Percentiles rank a stretch among this genome's conserved stretches.
Evolutionary conservation across 2,329 filamentous ascomycete species (phyloP).

Genomic region (Chalaropsis thielavioides): DNA sequence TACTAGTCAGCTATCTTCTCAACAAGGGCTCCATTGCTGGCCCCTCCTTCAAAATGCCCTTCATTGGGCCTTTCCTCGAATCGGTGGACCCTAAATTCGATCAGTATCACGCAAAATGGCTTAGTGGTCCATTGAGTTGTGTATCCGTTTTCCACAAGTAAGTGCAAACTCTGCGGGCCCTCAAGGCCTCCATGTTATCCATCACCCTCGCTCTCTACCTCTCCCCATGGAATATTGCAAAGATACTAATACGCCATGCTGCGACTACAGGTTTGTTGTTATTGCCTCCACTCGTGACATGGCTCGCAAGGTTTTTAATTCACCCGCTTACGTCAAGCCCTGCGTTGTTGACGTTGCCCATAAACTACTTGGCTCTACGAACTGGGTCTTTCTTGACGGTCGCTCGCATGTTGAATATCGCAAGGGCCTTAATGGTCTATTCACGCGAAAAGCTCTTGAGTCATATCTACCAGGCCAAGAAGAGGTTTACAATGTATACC

Average conservation of each 20-base stretch:
- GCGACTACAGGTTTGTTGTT: slow-evolving; percentile 64
- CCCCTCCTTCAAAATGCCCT: slow-evolving; percentile 61
- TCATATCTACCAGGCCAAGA: slow-evolving; percentile 84
- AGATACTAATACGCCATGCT: too few species aligned
- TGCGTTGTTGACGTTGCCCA: slow-evolving; percentile 89
- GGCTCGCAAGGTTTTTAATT: slow-evolving; percentile 94
- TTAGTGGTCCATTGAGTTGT: slow-evolving; percentile 80
- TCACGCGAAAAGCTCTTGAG: slow-evolving; percentile 79
- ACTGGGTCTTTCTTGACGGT: slow-evolving; percentile 96
- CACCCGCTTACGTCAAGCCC: slow-evolving; percentile 79
- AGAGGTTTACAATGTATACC: slow-evolving; percentile 79
- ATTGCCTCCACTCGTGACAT: slow-evolving; percentile 92
- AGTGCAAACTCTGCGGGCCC: slow-evolving; percentile 22
- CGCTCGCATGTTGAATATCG: slow-evolving; percentile 92
- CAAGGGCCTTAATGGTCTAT: slow-evolving; percentile 87
- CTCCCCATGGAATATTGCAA: too few species aligned
- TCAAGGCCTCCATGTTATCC: too few species aligned
- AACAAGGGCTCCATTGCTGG: slow-evolving; percentile 65
- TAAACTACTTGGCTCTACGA: slow-evolving; percentile 80
- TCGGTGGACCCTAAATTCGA: slow-evolving; percentile 85
- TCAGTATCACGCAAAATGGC: slow-evolving; percentile 85
- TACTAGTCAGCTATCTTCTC: slow-evolving; percentile 55
- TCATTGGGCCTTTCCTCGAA: slow-evolving; percentile 90
- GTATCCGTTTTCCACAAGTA: slow-evolving; percentile 99
- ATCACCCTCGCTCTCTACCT: too few species aligned